Percentiles rank a stretch among this genome's conserved stretches.
Evolutionary conservation across 306 rosid genomes (phyloP).

Genomic region (Vigna radiata): DNA sequence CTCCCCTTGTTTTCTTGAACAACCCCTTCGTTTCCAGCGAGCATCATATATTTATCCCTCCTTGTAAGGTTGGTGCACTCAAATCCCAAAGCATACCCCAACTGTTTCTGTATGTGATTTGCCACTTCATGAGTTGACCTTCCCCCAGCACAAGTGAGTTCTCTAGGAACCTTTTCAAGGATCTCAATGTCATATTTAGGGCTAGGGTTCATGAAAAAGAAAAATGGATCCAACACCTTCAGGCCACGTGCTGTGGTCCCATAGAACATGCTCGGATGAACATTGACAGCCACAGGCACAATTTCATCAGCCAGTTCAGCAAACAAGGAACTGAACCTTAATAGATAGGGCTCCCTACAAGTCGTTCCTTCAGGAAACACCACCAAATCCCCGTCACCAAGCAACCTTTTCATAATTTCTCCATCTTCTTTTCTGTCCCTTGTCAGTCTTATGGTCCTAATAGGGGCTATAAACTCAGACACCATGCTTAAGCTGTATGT

Average conservation of each 20-base stretch:
- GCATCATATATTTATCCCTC: slow-evolving; percentile 44
- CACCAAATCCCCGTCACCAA: slow-evolving; percentile 41
- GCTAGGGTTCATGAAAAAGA: slow-evolving; percentile 41
- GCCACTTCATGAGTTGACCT: slow-evolving; percentile 36
- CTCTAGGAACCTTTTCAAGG: slow-evolving; percentile 30
- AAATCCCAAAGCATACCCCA: slow-evolving; percentile 41
- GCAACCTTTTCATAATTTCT: slow-evolving; percentile 28
- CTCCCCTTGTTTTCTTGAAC: slow-evolving; percentile 16
- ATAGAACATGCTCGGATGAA: slow-evolving; percentile 37
- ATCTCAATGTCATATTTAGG: slow-evolving; percentile 31
- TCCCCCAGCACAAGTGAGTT: slow-evolving; percentile 40
- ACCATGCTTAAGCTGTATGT: slow-evolving; percentile 64
- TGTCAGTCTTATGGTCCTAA: slow-evolving; percentile 40
- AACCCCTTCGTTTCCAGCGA: slow-evolving; percentile 46
- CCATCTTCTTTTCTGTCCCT: slow-evolving; percentile 39
- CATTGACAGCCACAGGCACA: slow-evolving; percentile 38
- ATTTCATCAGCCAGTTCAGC: slow-evolving; percentile 43
- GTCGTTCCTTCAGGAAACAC: slow-evolving; percentile 48
- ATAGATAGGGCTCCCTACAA: slow-evolving; percentile 41
- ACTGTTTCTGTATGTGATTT: slow-evolving; percentile 27
- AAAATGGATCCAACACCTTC: slow-evolving; percentile 36
- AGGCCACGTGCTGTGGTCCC: slow-evolving; percentile 45
- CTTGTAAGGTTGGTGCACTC: slow-evolving; percentile 43
- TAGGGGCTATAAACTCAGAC: slow-evolving; percentile 29
- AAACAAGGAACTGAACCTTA: slow-evolving; percentile 46